These are phyloP conservation scores for Mastigamoeba balamuthi DNA, from an alignment of 78 protist species.

Conservation along the genomic window DNA sequence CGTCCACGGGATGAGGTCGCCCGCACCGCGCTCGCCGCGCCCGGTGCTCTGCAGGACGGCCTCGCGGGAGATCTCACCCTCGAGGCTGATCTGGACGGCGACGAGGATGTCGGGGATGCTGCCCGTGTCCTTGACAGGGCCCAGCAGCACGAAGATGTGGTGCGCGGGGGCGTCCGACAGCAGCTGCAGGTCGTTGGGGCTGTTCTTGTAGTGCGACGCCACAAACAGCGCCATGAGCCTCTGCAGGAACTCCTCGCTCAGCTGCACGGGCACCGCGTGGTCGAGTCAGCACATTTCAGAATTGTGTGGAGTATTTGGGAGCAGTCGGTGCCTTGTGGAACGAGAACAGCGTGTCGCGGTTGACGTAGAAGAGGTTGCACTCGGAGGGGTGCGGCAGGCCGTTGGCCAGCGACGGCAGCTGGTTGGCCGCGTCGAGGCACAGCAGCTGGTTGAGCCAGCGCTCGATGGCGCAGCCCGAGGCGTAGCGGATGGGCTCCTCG, in stretches of 20 bases:
- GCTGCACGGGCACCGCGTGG: not conserved
- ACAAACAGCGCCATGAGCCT: constrained; percentile 88
- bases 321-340: constrained; percentile 75
- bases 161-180: constrained; percentile 99
- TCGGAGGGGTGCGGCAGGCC: constrained; percentile 79
- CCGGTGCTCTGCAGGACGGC: constrained; percentile 25
- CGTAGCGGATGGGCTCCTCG: constrained; percentile 90
- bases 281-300: not conserved
- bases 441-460: constrained; percentile 85
- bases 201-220: constrained; percentile 95
- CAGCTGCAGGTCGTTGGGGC: constrained; percentile 98
- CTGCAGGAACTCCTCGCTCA: constrained; percentile 85
- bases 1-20: constrained; percentile 99
- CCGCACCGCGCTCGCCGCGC: constrained; percentile 70
- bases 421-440: constrained; percentile 77
- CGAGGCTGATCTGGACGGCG: constrained; percentile 87
- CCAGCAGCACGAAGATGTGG: constrained; percentile 89
- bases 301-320: not conserved
- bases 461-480: constrained; percentile 45
- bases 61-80: constrained; percentile 79
- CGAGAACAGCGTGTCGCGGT: constrained; percentile 96
- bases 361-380: constrained; percentile 90
- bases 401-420: not conserved
- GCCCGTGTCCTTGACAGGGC: constrained; percentile 47
- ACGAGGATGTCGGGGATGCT: constrained; percentile 84